Evolutionary conservation across 805 yeast species (phyloP).

Genomic region (Wickerhamomyces queroliae): DNA sequence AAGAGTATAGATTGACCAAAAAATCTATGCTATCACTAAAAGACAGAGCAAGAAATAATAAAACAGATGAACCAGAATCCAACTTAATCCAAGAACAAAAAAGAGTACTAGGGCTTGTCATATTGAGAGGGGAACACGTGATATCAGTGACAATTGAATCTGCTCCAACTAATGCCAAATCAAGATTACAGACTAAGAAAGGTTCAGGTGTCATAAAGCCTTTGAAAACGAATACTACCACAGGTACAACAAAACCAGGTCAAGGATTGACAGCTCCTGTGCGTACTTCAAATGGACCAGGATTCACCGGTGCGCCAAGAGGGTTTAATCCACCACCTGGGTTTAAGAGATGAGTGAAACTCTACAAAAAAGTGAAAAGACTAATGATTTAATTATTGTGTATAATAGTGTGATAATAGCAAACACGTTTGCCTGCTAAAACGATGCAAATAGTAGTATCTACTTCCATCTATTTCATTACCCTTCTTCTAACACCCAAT

Average conservation of each 20-base stretch:
- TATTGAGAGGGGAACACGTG: slow-evolving; percentile 84
- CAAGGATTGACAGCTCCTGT: slow-evolving; percentile 17
- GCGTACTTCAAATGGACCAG: slow-evolving; percentile 23
- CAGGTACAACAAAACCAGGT: slow-evolving; percentile 3
- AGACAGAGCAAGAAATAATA: slow-evolving; percentile 27
- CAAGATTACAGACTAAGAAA: slow-evolving; percentile 19
- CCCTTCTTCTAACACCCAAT: neutral
- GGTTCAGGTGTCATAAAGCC: slow-evolving; percentile 27
- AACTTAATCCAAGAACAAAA: slow-evolving; percentile 50
- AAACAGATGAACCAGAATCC: slow-evolving; percentile 30
- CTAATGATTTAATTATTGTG: too few species aligned
- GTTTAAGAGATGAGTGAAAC: slow-evolving; percentile 24
- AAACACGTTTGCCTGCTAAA: too few species aligned
- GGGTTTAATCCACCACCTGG: slow-evolving; percentile 46
- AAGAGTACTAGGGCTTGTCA: slow-evolving; percentile 72
- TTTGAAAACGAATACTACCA: slow-evolving; percentile 7
- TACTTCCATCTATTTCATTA: neutral
- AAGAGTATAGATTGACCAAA: slow-evolving; percentile 74
- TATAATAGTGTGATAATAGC: too few species aligned
- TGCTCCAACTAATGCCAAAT: slow-evolving; percentile 22
- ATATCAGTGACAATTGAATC: slow-evolving; percentile 41
- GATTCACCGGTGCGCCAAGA: slow-evolving; percentile 29
- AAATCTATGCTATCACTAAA: slow-evolving; percentile 37
- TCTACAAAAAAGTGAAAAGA: too few species aligned
- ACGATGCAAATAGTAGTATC: too few species aligned